Conservation (phyloP, 2,329 filamentous ascomycete genomes). For the Thelonectria blattea region DNA sequence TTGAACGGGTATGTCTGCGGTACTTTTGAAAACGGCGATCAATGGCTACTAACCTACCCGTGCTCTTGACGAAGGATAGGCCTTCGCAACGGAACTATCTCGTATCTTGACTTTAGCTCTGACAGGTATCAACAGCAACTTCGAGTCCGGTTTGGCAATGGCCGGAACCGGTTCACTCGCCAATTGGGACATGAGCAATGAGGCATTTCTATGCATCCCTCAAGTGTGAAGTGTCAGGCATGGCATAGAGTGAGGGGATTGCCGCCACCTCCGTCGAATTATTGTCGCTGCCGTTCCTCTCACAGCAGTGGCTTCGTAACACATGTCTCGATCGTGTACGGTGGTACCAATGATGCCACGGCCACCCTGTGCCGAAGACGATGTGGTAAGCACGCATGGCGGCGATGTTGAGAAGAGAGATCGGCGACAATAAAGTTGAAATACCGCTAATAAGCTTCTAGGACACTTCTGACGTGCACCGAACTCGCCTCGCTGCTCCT, state of each 20-base stretch:
- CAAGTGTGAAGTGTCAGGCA: constrained; percentile 31
- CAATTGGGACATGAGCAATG: constrained; percentile 33
- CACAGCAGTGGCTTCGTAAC: not conserved
- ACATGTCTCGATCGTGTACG: not conserved
- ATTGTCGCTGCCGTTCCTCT: not conserved
- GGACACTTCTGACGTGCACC: not conserved
- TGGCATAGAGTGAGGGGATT: constrained; percentile 22
- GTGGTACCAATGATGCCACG: not conserved
- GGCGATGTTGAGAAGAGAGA: not conserved
- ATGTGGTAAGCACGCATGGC: not conserved
- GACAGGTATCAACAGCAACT: constrained; percentile 15
- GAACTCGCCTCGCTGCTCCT: not conserved
- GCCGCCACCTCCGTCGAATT: constrained; percentile 16
- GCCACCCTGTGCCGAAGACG: not conserved
- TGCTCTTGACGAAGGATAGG: too few species aligned
- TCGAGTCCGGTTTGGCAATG: constrained; percentile 25
- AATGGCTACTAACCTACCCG: too few species aligned
- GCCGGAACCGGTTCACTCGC: constrained; percentile 23
- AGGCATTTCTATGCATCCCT: constrained; percentile 34
- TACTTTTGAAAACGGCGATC: too few species aligned
- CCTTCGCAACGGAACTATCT: not conserved
- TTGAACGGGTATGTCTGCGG: too few species aligned
- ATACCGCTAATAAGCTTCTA: not conserved
- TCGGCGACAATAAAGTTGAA: not conserved
- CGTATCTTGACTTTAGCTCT: not conserved